phyloP scores from a whole-genome alignment of 1,139 yeast species.

The Lodderomyces parapsilosis region DNA sequence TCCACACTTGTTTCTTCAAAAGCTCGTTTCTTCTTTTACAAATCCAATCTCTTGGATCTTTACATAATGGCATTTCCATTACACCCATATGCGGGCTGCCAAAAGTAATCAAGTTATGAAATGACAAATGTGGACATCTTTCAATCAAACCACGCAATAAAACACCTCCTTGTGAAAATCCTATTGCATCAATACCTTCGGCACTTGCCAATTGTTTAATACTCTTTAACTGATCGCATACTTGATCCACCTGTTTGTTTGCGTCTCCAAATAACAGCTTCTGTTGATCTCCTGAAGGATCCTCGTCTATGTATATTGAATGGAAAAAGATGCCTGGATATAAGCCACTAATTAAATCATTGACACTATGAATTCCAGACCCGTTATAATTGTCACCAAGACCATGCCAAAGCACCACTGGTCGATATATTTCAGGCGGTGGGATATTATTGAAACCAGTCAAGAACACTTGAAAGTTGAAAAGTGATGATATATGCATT shows the following conservation, averaged over 20 bases:
- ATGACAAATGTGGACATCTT: conserved; percentile 47
- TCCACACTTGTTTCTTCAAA: conserved; percentile 63
- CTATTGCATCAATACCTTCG: conserved; percentile 70
- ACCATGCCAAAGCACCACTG: conserved; percentile 83
- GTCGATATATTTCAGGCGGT: conserved; percentile 22
- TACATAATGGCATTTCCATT: conserved; percentile 65
- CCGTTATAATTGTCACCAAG: conserved; percentile 76
- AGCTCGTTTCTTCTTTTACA: conserved; percentile 57
- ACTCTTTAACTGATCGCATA: conserved; percentile 39
- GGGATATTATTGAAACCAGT: neutral
- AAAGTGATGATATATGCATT: neutral
- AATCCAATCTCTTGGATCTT: conserved; percentile 51
- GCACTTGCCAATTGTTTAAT: conserved; percentile 35
- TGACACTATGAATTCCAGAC: conserved; percentile 51
- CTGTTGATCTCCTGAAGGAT: conserved; percentile 52
- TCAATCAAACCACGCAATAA: conserved; percentile 67
- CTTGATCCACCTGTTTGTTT: conserved; percentile 35
- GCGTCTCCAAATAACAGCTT: conserved; percentile 62
- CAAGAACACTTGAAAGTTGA: neutral
- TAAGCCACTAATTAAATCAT: conserved; percentile 37
- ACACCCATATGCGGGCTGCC: conserved; percentile 86
- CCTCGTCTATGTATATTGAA: conserved; percentile 50
- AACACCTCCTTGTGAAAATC: conserved; percentile 83
- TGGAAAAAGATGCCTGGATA: conserved; percentile 56
- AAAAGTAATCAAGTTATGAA: conserved; percentile 62